A percentile compares a stretch with the other conserved stretches of the same genome.
Evolutionary conservation across 2,329 filamentous ascomycete genomes (phyloP).

Genomic region (Botrytis byssoidea): DNA sequence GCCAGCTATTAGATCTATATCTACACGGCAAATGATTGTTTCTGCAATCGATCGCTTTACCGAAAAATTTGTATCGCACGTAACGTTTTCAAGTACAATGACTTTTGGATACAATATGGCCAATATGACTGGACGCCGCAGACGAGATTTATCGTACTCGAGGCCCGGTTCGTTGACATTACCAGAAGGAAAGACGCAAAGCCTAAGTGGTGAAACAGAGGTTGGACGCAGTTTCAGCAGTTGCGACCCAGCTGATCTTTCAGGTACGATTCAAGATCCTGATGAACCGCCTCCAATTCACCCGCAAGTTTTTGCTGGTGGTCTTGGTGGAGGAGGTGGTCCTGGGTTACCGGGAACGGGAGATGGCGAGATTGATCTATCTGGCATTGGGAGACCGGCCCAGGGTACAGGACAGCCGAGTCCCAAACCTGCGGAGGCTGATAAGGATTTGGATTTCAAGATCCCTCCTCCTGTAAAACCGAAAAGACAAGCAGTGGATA

Average conservation of each 20-base stretch:
- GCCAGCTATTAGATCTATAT: background rate
- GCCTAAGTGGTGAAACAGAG: background rate
- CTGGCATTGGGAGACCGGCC: background rate
- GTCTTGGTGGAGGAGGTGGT: too few relatives aligned
- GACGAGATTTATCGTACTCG: background rate
- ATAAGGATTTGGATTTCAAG: too few relatives aligned
- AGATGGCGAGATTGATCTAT: background rate
- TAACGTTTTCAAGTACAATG: background rate
- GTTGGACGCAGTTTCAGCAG: background rate
- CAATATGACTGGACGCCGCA: background rate
- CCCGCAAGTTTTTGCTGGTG: background rate
- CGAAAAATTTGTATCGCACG: background rate
- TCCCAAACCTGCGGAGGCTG: background rate
- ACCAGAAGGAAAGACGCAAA: background rate
- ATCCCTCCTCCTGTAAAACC: background rate
- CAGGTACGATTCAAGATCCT: background rate
- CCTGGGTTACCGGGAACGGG: background rate
- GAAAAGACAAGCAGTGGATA: rapidly evolving
- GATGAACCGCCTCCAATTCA: background rate
- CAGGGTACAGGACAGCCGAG: background rate
- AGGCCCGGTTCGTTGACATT: background rate
- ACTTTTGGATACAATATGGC: background rate
- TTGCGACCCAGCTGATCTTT: background rate
- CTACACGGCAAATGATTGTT: background rate
- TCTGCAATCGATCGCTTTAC: background rate